Conservation (phyloP, 176 grass and related monocot genomes). For the Hordeum marinum region DNA sequence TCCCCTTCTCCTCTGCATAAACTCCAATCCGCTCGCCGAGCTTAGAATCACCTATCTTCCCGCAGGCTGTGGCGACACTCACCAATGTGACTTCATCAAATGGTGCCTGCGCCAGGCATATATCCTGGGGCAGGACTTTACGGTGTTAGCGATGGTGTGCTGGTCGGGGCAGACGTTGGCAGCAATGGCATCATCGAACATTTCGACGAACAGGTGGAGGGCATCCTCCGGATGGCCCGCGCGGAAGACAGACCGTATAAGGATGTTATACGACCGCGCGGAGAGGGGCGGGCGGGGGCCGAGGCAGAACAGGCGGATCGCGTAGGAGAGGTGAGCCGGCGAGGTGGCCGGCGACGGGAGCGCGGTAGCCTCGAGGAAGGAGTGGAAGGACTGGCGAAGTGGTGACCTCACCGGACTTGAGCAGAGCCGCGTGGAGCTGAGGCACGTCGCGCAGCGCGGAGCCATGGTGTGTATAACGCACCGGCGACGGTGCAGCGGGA, state of each 20-base stretch:
- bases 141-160: conserved; percentile 44
- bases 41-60: conserved; percentile 23
- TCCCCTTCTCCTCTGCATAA: conserved; percentile 31
- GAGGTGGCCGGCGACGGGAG: conserved; percentile 9
- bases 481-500: background rate
- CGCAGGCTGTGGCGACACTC: conserved; percentile 39
- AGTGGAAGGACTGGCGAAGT: conserved; percentile 32
- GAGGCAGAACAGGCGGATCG: conserved; percentile 38
- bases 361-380: conserved; percentile 42
- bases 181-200: conserved; percentile 10
- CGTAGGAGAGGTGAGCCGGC: conserved; percentile 39
- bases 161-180: conserved; percentile 26
- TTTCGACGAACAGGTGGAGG: conserved; percentile 55
- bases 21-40: conserved; percentile 31
- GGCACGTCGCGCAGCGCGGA: conserved; percentile 9
- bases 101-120: background rate
- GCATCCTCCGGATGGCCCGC: conserved; percentile 29
- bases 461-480: background rate
- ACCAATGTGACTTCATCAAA: conserved; percentile 65
- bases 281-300: background rate
- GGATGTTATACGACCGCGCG: conserved; percentile 38
- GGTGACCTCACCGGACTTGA: conserved; percentile 49
- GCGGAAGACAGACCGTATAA: conserved; percentile 44
- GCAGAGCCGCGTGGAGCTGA: conserved; percentile 44
- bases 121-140: conserved; percentile 53